phyloP scores from a whole-genome alignment of 805 yeast genomes.

The Myxozyma udenii region DNA sequence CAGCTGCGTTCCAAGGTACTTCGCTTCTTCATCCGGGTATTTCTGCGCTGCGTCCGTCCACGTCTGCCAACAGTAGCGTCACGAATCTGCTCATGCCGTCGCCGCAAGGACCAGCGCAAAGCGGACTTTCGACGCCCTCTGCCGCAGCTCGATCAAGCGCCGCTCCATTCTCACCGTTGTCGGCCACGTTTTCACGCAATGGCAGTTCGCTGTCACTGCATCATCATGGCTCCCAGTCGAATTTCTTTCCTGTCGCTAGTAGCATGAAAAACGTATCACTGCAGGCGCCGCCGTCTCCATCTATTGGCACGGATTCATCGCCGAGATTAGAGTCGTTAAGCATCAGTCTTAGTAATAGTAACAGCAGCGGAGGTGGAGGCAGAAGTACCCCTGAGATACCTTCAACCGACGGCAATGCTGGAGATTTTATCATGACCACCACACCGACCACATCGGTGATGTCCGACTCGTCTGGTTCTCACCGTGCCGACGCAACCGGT shows the following conservation, averaged over 20 bases:
- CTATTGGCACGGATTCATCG: slow-evolving; percentile 3
- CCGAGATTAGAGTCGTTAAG: slow-evolving; percentile 5
- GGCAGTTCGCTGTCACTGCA: background rate
- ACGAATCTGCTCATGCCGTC: too few relatives aligned
- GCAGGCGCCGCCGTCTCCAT: slow-evolving; percentile 2
- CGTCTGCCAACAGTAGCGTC: too few relatives aligned
- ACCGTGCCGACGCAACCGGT: too few relatives aligned
- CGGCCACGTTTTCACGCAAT: background rate
- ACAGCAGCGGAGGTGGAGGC: slow-evolving; percentile 4
- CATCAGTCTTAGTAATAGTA: background rate
- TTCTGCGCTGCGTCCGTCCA: background rate
- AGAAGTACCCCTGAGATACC: background rate
- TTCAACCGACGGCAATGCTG: background rate
- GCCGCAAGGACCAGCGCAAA: too few relatives aligned
- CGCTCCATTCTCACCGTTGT: background rate
- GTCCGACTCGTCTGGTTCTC: too few relatives aligned
- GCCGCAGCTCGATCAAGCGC: background rate
- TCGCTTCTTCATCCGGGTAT: background rate
- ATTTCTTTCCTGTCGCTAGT: slow-evolving; percentile 3
- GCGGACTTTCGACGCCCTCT: too few relatives aligned
- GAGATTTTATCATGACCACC: too few relatives aligned
- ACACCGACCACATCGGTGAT: too few relatives aligned
- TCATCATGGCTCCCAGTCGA: background rate
- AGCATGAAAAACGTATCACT: slow-evolving; percentile 2
- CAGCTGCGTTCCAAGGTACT: background rate